phyloP scores from a whole-genome alignment of 2,329 filamentous ascomycete species.

The Penicillium aurantiogriseum region DNA sequence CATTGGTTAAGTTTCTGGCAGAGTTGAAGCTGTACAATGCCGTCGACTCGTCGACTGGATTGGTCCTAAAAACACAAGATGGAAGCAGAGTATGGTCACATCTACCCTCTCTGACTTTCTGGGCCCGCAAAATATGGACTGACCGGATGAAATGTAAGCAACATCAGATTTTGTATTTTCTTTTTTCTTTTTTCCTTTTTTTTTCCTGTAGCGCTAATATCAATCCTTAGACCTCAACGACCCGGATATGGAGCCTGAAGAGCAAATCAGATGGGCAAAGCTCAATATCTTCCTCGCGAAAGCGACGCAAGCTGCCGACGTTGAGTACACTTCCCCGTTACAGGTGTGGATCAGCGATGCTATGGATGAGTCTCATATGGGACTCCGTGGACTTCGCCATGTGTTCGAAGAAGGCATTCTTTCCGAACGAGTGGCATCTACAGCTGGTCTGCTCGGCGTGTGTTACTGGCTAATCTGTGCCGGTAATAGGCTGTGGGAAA shows the following conservation, averaged over 20 bases:
- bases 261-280: conserved; percentile 5
- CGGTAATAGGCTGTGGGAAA: conserved; percentile 6
- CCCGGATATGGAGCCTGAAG: not conserved
- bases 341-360: conserved; percentile 2
- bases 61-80: conserved; percentile 2
- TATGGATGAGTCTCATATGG: conserved; percentile 3
- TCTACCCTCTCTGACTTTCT: not conserved
- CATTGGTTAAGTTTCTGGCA: not conserved
- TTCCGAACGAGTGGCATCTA: not conserved
- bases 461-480: conserved; percentile 7
- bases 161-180: not conserved
- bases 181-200: no score
- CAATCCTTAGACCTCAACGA: not conserved
- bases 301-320: conserved; percentile 1
- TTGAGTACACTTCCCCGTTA: not conserved
- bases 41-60: not conserved
- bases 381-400: not conserved
- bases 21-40: conserved; percentile 6
- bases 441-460: not conserved
- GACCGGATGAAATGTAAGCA: not conserved
- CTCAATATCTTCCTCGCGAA: conserved; percentile 3
- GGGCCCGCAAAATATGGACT: not conserved
- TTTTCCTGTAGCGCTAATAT: not conserved
- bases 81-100: conserved; percentile 7
- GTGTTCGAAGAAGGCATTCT: conserved; percentile 2